A percentile compares a stretch with the other conserved stretches of the same genome.
phyloP scores from a whole-genome alignment of 208 protist species.

The Plasmodiophora brassicae region DNA sequence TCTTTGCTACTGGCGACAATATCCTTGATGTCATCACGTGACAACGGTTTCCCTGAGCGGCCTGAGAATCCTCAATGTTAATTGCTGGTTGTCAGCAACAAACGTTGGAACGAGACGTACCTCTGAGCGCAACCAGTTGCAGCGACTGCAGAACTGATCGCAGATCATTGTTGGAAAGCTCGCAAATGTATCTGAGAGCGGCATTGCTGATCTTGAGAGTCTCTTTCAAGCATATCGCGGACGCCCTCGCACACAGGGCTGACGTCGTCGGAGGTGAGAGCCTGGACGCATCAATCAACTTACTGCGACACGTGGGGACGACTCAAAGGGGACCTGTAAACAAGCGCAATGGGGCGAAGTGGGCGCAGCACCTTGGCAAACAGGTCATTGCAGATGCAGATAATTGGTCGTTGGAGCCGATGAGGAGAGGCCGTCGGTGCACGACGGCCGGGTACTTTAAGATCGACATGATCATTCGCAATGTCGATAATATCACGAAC shows the following conservation, averaged over 20 bases:
- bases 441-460: not conserved
- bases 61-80: no score
- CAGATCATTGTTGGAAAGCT: slow-evolving; percentile 1
- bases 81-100: no score
- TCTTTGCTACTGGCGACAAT: no score
- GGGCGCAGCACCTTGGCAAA: not conserved
- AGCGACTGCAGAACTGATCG: not conserved
- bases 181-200: slow-evolving; percentile 17
- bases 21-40: no score
- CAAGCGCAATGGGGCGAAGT: not conserved
- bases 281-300: no score
- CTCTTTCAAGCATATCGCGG: not conserved
- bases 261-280: no score
- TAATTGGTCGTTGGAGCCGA: not conserved
- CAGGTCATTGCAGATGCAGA: slow-evolving; percentile 30
- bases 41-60: no score
- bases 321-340: not conserved
- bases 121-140: not conserved
- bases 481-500: not conserved
- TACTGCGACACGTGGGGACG: no score
- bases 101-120: not conserved
- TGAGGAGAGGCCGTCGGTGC: not conserved
- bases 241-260: not conserved
- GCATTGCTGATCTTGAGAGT: not conserved
- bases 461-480: not conserved